A percentile compares a stretch with the other conserved stretches of the same genome.
These are phyloP conservation scores for Salvia hispanica DNA, from an alignment of 257 asterid species.

Conservation along the genomic window DNA sequence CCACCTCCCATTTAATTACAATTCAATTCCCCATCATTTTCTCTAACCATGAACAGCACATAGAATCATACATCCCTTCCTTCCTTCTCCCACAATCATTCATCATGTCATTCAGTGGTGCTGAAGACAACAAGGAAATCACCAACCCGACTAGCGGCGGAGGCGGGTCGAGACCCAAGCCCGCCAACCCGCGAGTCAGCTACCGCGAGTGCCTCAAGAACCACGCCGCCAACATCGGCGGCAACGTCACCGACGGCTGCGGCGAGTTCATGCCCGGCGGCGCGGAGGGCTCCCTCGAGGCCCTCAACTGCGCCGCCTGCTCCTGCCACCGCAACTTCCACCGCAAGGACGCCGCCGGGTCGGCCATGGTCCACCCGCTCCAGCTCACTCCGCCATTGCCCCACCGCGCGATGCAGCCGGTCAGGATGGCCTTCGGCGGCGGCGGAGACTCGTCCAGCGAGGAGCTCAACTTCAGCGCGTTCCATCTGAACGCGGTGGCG, in stretches of 20 bases:
- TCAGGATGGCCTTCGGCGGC: slow-evolving; percentile 55
- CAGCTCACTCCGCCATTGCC: slow-evolving; percentile 59
- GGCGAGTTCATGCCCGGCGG: slow-evolving; percentile 97
- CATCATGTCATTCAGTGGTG: slow-evolving; percentile 46
- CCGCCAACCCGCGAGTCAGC: slow-evolving; percentile 33
- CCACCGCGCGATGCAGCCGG: slow-evolving; percentile 56
- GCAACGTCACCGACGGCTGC: slow-evolving; percentile 93
- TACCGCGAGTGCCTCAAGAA: slow-evolving; percentile 87
- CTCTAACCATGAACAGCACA: slow-evolving; percentile 3
- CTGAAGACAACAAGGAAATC: slow-evolving; percentile 48
- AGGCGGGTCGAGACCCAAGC: slow-evolving; percentile 51
- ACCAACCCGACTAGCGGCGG: slow-evolving; percentile 39
- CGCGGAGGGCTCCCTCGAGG: slow-evolving; percentile 79
- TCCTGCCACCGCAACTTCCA: slow-evolving; percentile 86
- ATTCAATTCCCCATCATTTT: too few relatives aligned
- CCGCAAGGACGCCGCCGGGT: slow-evolving; percentile 47
- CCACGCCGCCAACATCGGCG: slow-evolving; percentile 89
- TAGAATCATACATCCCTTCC: too few relatives aligned
- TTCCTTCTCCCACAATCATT: not conserved
- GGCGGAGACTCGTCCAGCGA: slow-evolving; percentile 76
- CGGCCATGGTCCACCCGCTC: slow-evolving; percentile 52
- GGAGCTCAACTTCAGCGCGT: slow-evolving; percentile 69
- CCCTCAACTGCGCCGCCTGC: slow-evolving; percentile 93
- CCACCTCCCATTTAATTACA: not conserved
- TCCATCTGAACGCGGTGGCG: slow-evolving; percentile 42